Evolutionary conservation across 495 filamentous ascomycete genomes (phyloP).

Genomic region (Terfezia claveryi): DNA sequence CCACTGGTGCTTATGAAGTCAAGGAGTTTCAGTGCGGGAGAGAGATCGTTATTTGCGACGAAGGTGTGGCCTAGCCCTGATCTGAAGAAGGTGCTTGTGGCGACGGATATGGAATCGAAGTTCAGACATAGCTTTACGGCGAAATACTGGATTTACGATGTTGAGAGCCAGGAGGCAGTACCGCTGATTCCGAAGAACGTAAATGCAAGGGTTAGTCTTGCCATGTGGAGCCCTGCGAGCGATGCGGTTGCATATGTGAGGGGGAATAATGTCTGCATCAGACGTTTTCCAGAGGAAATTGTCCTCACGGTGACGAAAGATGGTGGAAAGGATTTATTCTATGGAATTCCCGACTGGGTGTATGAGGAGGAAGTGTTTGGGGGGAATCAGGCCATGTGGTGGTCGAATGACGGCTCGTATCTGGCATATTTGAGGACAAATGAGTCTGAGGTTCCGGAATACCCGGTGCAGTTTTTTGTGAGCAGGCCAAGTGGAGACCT

Average conservation of each 20-base stretch:
- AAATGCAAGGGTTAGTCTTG: conserved; percentile 54
- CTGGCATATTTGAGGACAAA: conserved; percentile 83
- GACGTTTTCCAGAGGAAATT: conserved; percentile 32
- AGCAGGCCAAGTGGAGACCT: conserved; percentile 60
- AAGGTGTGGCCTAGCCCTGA: conserved; percentile 58
- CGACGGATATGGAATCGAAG: conserved; percentile 41
- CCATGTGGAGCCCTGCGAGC: conserved; percentile 71
- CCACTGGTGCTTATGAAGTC: conserved; percentile 42
- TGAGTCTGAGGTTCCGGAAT: conserved; percentile 77
- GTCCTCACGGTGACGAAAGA: conserved; percentile 63
- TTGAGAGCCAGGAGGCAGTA: conserved; percentile 54
- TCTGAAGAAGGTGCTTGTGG: conserved; percentile 60
- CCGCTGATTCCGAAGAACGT: conserved; percentile 51
- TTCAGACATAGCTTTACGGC: conserved; percentile 80
- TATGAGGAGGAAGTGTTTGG: conserved; percentile 91
- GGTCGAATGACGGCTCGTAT: conserved; percentile 69
- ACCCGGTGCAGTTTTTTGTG: conserved; percentile 82
- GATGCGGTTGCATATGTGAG: conserved; percentile 68
- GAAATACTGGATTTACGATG: conserved; percentile 84
- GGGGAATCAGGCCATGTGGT: conserved; percentile 74
- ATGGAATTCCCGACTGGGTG: conserved; percentile 97
- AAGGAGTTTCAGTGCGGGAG: conserved; percentile 34
- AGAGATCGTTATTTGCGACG: conserved; percentile 28
- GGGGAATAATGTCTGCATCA: conserved; percentile 71
- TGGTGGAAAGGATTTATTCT: conserved; percentile 69